These are phyloP conservation scores for Colletotrichum orbiculare DNA, from an alignment of 2,329 filamentous ascomycete genomes.

Conservation along the genomic window DNA sequence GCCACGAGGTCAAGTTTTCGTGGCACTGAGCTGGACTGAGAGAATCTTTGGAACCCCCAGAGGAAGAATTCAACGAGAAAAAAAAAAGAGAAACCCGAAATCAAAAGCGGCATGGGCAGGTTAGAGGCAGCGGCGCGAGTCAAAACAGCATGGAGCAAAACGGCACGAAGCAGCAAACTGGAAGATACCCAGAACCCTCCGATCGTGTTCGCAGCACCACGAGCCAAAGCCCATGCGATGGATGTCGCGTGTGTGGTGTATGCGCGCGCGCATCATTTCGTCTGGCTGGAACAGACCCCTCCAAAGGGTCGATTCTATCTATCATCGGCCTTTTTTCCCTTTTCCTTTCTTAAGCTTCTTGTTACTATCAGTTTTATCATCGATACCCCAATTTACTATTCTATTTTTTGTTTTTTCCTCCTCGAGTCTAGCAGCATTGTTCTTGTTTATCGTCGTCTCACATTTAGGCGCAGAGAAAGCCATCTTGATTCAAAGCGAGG, in stretches of 20 bases:
- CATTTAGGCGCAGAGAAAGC: too few relatives aligned
- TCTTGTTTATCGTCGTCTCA: too few relatives aligned
- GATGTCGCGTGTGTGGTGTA: too few relatives aligned
- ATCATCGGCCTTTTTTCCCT: constrained; percentile 8
- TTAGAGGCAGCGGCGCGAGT: too few relatives aligned
- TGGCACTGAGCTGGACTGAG: constrained; percentile 25
- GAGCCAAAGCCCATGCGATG: neutral
- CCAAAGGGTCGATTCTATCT: constrained; percentile 29
- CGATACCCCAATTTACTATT: constrained; percentile 9
- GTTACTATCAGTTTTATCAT: constrained; percentile 16
- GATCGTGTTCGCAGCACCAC: neutral
- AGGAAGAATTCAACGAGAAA: too few relatives aligned
- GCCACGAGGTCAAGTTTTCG: constrained; percentile 31
- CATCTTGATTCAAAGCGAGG: neutral
- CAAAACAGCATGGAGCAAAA: too few relatives aligned
- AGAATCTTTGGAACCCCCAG: too few relatives aligned
- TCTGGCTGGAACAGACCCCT: constrained; percentile 22
- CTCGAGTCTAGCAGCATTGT: neutral
- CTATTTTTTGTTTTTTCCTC: neutral
- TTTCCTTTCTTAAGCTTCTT: constrained; percentile 5
- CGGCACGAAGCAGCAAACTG: too few relatives aligned
- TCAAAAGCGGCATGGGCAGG: too few relatives aligned
- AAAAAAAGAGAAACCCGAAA: too few relatives aligned
- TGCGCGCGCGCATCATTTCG: neutral
- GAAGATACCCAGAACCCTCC: too few relatives aligned